Conservation (phyloP, 176 grass and related monocot genomes). For the Ampelocalamus luodianensis region DNA sequence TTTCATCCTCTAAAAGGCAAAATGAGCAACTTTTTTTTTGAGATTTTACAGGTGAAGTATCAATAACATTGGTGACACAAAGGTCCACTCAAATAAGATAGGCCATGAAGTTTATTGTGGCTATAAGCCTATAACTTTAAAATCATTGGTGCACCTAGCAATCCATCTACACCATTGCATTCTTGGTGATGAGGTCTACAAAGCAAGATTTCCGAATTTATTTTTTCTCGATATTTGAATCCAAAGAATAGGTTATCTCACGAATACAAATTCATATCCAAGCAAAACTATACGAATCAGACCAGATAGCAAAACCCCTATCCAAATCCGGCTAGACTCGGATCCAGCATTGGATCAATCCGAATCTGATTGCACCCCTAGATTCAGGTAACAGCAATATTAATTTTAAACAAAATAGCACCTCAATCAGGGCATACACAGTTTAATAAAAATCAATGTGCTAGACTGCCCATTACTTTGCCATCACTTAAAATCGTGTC, state of each 20-base stretch:
- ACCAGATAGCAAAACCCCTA: not conserved
- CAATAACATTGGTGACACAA: not conserved
- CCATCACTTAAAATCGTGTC: not conserved
- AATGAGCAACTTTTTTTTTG: not conserved
- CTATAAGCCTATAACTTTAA: not conserved
- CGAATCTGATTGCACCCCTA: not conserved
- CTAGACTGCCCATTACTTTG: not conserved
- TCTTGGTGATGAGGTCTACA: not conserved
- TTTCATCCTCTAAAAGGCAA: slow-evolving; percentile 8
- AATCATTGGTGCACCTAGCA: not conserved
- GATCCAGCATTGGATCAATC: not conserved
- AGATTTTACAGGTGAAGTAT: slow-evolving; percentile 6
- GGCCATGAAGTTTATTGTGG: not conserved
- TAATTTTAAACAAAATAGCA: too few relatives aligned
- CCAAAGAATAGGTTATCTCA: not conserved
- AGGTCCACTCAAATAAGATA: not conserved
- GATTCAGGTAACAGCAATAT: not conserved
- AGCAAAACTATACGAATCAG: not conserved
- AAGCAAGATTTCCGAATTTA: not conserved
- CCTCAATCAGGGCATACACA: too few relatives aligned
- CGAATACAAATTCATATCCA: not conserved
- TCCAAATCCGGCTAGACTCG: not conserved
- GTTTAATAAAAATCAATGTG: too few relatives aligned
- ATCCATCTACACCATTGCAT: slow-evolving; percentile 1
- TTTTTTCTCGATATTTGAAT: not conserved